phyloP scores from a whole-genome alignment of 2,329 filamentous ascomycete genomes.

The Penicillium janthinellum region DNA sequence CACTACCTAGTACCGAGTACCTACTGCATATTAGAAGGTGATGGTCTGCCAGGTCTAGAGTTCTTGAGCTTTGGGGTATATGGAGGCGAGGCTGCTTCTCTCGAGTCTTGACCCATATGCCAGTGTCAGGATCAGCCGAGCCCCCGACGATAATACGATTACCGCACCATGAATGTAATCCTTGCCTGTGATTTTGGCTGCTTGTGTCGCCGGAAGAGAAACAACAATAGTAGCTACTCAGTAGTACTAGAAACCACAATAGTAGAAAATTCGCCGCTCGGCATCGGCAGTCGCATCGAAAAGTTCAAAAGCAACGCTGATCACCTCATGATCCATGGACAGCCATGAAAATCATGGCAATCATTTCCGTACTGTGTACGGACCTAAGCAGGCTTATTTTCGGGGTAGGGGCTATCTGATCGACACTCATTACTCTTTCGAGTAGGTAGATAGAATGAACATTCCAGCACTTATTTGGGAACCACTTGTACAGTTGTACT shows the following conservation, averaged over 20 bases:
- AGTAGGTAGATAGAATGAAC: neutral
- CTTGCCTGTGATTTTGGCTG: slow-evolving; percentile 5
- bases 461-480: neutral
- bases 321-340: neutral
- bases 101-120: too few relatives aligned
- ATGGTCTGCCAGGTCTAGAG: too few relatives aligned
- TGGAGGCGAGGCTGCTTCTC: neutral
- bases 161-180: neutral
- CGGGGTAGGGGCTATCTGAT: slow-evolving; percentile 4
- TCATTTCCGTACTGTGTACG: neutral
- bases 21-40: too few relatives aligned
- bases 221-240: too few relatives aligned
- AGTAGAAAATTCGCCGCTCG: neutral
- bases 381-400: neutral
- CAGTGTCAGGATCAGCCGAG: neutral
- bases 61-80: too few relatives aligned
- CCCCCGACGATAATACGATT: neutral
- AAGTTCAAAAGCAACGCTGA: neutral
- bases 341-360: neutral
- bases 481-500: too few relatives aligned
- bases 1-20: too few relatives aligned
- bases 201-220: too few relatives aligned
- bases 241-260: too few relatives aligned
- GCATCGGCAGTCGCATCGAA: neutral
- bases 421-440: neutral